Percentiles rank a stretch among this genome's conserved stretches.
Evolutionary conservation across 2,329 filamentous ascomycete genomes (phyloP).

Genomic region (Seiridium unicorne): DNA sequence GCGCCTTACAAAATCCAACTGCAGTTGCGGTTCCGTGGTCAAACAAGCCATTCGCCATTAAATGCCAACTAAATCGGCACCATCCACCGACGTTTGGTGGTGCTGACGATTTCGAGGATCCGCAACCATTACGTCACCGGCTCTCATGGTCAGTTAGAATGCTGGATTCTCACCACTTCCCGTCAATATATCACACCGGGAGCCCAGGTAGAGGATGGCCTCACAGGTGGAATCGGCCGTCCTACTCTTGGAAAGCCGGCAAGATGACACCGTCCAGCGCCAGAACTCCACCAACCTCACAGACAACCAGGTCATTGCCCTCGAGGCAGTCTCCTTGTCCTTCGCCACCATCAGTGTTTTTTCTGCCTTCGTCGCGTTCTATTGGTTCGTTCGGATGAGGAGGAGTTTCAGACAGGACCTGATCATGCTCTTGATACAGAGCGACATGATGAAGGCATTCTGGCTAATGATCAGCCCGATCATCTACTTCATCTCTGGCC

Average conservation of each 20-base stretch:
- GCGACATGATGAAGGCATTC: constrained; percentile 68
- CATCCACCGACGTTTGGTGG: not conserved
- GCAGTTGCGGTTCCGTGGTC: not conserved
- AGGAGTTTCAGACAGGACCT: constrained; percentile 73
- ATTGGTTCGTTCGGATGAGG: constrained; percentile 74
- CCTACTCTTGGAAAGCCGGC: not conserved
- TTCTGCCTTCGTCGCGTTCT: constrained; percentile 56
- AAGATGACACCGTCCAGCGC: not conserved
- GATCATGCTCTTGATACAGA: constrained; percentile 71
- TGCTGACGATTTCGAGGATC: not conserved
- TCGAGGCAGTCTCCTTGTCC: constrained; percentile 40
- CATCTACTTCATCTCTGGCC: constrained; percentile 51
- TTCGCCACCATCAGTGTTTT: constrained; percentile 53
- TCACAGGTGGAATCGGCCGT: not conserved
- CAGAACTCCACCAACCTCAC: not conserved
- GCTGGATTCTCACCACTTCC: not conserved
- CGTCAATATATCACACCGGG: not conserved
- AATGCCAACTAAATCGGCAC: not conserved
- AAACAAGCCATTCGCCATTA: not conserved
- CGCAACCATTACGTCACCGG: not conserved
- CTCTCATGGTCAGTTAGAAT: constrained; percentile 3
- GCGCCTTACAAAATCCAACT: no score
- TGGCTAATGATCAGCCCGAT: constrained; percentile 68
- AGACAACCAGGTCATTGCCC: constrained; percentile 13
- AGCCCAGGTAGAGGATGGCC: constrained; percentile 4